phyloP scores from a whole-genome alignment of 257 asterid genomes.

The Solanum megistacrolobum region DNA sequence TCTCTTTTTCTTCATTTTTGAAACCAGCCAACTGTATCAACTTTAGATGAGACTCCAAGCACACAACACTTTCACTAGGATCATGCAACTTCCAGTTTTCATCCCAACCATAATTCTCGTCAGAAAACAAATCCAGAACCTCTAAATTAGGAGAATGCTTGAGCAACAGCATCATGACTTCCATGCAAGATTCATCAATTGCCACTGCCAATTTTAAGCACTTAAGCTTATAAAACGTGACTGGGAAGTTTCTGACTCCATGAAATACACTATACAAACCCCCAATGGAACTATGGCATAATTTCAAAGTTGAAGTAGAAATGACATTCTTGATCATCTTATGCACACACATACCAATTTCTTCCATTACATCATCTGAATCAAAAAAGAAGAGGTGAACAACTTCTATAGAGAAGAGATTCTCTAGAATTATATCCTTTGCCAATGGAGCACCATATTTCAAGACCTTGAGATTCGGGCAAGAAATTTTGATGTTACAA shows the following conservation, averaged over 20 bases:
- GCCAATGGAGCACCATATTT: slow-evolving; percentile 7
- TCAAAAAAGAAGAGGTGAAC: not conserved
- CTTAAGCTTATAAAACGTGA: not conserved
- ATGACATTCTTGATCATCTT: not conserved
- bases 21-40: not conserved
- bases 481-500: not conserved
- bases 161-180: not conserved
- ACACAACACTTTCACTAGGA: not conserved
- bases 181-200: not conserved
- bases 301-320: not conserved
- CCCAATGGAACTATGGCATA: not conserved
- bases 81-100: not conserved
- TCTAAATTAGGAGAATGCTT: slow-evolving; percentile 1
- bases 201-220: not conserved
- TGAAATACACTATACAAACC: not conserved
- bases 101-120: not conserved
- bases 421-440: not conserved
- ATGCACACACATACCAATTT: not conserved
- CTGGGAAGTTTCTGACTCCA: not conserved
- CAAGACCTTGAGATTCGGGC: not conserved
- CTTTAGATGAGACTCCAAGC: not conserved
- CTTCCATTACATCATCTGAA: not conserved
- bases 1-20: not conserved
- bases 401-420: not conserved
- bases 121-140: not conserved